phyloP scores from a whole-genome alignment of 768 basidiomycete species.

The Paxillus ammoniavirescens region DNA sequence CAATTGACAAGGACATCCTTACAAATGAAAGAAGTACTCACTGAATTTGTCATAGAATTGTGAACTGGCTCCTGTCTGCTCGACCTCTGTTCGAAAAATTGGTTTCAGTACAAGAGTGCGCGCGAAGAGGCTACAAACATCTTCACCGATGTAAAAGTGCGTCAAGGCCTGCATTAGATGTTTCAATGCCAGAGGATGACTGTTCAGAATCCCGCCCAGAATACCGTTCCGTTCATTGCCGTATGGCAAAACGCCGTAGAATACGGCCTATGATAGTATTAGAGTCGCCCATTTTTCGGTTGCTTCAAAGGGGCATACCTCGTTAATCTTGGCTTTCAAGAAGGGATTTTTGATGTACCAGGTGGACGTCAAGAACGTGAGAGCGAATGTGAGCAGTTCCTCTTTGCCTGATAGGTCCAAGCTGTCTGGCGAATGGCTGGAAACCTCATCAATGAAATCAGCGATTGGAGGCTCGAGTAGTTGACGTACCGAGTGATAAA shows the following conservation, averaged over 20 bases:
- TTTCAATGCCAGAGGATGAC: slow-evolving; percentile 79
- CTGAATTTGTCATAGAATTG: slow-evolving; percentile 99
- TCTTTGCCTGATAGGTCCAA: slow-evolving; percentile 83
- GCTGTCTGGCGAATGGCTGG: slow-evolving; percentile 70
- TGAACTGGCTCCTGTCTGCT: slow-evolving; percentile 94
- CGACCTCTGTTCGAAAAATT: slow-evolving; percentile 67
- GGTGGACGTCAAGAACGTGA: slow-evolving; percentile 91
- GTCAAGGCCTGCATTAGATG: slow-evolving; percentile 90
- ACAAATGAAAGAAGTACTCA: slow-evolving; percentile 38
- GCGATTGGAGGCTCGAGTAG: not conserved
- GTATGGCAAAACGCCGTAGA: slow-evolving; percentile 68
- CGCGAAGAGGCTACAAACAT: not conserved
- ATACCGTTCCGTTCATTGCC: slow-evolving; percentile 67
- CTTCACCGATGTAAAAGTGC: slow-evolving; percentile 89
- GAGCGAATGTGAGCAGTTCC: slow-evolving; percentile 80
- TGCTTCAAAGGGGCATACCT: slow-evolving; percentile 46
- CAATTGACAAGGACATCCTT: slow-evolving; percentile 7
- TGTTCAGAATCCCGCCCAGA: slow-evolving; percentile 79
- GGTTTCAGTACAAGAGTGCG: not conserved
- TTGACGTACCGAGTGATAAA: slow-evolving; percentile 74
- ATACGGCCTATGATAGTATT: slow-evolving; percentile 53
- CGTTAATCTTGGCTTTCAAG: slow-evolving; percentile 93
- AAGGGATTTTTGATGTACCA: slow-evolving; percentile 99
- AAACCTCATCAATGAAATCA: slow-evolving; percentile 1
- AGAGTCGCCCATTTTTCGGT: not conserved